Evolutionary conservation across 2,329 filamentous ascomycete genomes (phyloP).

Genomic region (Pyrenophora seminiperda): DNA sequence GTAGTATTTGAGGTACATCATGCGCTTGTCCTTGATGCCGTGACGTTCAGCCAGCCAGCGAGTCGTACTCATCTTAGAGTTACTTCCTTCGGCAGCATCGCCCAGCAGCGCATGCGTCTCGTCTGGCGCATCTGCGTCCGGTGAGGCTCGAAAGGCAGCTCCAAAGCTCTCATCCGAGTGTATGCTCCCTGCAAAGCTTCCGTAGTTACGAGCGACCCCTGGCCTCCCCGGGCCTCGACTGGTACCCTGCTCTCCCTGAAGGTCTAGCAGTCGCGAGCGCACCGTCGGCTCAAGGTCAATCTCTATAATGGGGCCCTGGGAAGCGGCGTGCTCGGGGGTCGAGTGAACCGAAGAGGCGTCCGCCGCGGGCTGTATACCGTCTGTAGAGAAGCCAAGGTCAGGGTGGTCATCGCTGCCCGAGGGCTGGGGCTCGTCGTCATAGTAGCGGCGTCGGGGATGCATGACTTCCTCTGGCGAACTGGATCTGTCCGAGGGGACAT

Average conservation of each 20-base stretch:
- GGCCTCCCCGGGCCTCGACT: conserved; percentile 76
- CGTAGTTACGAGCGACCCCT: conserved; percentile 57
- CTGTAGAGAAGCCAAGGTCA: conserved; percentile 31
- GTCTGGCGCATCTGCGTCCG: conserved; percentile 39
- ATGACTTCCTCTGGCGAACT: conserved; percentile 50
- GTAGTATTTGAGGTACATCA: conserved; percentile 90
- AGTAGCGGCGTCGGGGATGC: conserved; percentile 31
- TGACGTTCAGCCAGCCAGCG: conserved; percentile 72
- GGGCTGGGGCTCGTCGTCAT: conserved; percentile 27
- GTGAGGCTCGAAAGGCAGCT: conserved; percentile 39
- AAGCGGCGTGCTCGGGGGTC: conserved; percentile 28
- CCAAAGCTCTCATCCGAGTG: conserved; percentile 49
- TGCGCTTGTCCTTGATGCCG: conserved; percentile 72
- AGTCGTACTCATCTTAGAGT: conserved; percentile 72
- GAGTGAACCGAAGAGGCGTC: conserved; percentile 41
- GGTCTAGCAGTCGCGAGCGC: conserved; percentile 47
- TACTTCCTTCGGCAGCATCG: conserved; percentile 51
- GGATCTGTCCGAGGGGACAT: conserved; percentile 50
- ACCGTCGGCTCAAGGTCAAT: conserved; percentile 43
- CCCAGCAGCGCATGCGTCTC: conserved; percentile 49
- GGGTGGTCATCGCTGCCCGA: conserved; percentile 19
- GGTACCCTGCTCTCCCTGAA: conserved; percentile 55
- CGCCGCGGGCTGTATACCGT: conserved; percentile 41
- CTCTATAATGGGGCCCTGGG: conserved; percentile 28
- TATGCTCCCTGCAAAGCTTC: conserved; percentile 61